Evolutionary conservation across 2,329 filamentous ascomycete genomes (phyloP), one percentile per base, ranked within the genome.

Genomic region (Fusarium longipes): DNA sequence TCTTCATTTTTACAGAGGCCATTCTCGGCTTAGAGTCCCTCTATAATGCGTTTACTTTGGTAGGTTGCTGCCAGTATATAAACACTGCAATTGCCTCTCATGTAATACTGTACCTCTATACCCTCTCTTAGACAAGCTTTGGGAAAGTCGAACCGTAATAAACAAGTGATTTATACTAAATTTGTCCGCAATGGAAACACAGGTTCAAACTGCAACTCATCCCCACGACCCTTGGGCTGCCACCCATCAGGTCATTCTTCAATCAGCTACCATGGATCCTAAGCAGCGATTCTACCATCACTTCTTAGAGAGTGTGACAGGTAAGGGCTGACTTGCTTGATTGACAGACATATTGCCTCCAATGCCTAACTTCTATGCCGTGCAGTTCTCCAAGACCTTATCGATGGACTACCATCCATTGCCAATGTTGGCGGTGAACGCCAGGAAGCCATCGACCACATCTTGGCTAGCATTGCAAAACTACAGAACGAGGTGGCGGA

Each of bases 401-500:
- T 97, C 78, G 83, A 85, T 50, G 84, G 86, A 51, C 86, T 97
- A 3, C 82, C 85, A 22, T 84, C 86, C 47, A 83, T 88, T 22
- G 84, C 90, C 15, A 77, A 86, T 14, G 80, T 90, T 2, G 91
- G 70, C 5, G 91, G 91, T 63, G 93, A 96, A 78, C 90, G 93
- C 40, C 87, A 91, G 65, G 90, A 95, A 76, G 92, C 92, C 50
- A 88, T 91, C 44, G 93, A 97, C 70, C 87, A 92, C 73, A 91
- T 93, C 69, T 84, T 97, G 15, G 89, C 91, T 17, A 87, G 88
- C 64, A 96, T 98, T 72, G 89, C 92, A 29, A 87, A 88, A 57
- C 84, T 98, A 17, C 93, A 93, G 2, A 91, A 91, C 67, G 90
- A 96, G 72, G 92, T 97, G 36, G 90, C 92, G 69, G 93, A 97